Base-by-base conservation (phyloP, 208 protist genomes). In the Angomonas deanei region DNA sequence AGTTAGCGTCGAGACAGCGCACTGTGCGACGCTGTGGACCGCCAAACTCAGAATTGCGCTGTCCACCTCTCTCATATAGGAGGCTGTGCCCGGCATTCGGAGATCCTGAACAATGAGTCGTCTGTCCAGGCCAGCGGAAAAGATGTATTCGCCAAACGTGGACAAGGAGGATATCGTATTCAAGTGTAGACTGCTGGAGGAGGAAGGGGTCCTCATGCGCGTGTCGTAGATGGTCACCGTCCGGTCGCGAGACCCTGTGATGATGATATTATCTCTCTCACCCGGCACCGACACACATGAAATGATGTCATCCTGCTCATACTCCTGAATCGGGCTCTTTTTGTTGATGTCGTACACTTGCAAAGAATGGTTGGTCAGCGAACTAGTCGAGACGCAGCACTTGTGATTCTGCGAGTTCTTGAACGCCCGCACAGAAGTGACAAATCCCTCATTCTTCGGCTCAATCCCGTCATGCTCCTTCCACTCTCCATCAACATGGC, bases 291-390 rank as follows among this genome's bases (percentile, higher is more conserved):
- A 77, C 66, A 95, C 72, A 10, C 83, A 71, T 13, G 89, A 90
- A 46, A 95, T 83, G 55, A 95, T 84, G 64, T 95, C 89, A 33
- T 76, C 78, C 71, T 95, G 89, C 47, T 88, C 86, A 70, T 91
- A 90, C 38, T 87, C 84, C 48, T 87, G 80, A 28, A 88, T 60
- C 34, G 79, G 62, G 27, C 80, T 64, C 19, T 73, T 79, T n/a
- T 60, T 42, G 36, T 42, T 42, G 8, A 42, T 57, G 39, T 92
- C 83, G 70, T 91, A 95, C 6, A 91, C 23, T 28, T 84, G 63
- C 36, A 92, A 66, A 8, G 74, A 62, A 62, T 91, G 81, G 0
- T 64, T 32, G 36, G 39, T 62, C 24, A 52, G 56, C 1, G 74
- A 83, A 30, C 69, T 84, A 85, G 61, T 11, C 60, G 64, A 1